These are phyloP conservation scores for Somion occarium DNA, from an alignment of 1,284 basidiomycete genomes.

Conservation along the genomic window DNA sequence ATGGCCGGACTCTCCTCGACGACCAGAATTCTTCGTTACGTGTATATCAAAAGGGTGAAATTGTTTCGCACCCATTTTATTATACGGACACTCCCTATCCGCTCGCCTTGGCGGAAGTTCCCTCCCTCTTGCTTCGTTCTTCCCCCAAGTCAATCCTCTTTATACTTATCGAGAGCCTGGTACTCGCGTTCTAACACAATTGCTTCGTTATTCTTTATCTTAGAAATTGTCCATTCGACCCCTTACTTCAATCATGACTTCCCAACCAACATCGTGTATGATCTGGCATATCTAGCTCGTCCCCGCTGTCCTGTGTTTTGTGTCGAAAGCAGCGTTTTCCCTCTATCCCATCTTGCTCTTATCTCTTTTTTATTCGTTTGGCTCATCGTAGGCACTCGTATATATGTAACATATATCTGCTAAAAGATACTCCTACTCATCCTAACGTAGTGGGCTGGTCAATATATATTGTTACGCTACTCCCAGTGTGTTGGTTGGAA, in stretches of 20 bases:
- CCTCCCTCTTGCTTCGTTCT: background rate
- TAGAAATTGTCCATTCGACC: background rate
- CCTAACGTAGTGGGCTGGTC: conserved; percentile 6
- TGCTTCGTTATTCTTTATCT: background rate
- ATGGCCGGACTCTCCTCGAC: background rate
- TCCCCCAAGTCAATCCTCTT: background rate
- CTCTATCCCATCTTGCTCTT: conserved; percentile 3
- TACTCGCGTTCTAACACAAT: background rate
- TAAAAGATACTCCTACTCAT: conserved; percentile 5
- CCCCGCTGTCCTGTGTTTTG: conserved; percentile 6
- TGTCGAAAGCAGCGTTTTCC: background rate
- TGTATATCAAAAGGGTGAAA: background rate
- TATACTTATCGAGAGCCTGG: background rate
- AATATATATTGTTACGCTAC: background rate
- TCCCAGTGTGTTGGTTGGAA: too few species aligned
- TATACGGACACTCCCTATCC: background rate
- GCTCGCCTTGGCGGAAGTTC: background rate
- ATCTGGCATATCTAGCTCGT: background rate
- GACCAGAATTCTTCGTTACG: background rate
- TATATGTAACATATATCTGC: conserved; percentile 8
- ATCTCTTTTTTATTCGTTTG: conserved; percentile 1
- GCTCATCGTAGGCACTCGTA: conserved; percentile 6
- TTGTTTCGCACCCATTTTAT: background rate
- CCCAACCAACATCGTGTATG: background rate
- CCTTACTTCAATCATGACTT: background rate